Base-by-base conservation (phyloP, 1,284 basidiomycete species). In the Porogramme epimiltina region DNA sequence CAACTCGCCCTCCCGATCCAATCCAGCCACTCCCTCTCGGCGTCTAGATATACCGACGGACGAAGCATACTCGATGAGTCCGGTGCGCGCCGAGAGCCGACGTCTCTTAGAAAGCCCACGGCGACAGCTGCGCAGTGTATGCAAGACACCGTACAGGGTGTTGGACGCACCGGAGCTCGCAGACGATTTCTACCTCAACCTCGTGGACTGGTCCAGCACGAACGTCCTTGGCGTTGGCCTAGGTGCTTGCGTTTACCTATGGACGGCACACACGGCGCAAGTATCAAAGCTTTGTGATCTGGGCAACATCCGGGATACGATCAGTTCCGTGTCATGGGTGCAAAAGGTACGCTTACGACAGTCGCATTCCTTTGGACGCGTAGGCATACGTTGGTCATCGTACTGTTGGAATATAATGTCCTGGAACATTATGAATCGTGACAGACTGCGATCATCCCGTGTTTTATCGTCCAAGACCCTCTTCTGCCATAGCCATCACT, bases 131-230 rank as follows among this genome's bases (percentile, higher is more conserved):
- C 82, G 96, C 28, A 87, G 81, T 54, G 87, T 98, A 1, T 92
- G 90, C 73, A 95, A 96, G 68, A 97, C 96, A 0, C 97, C 97
- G 0, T 99, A 96, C 76, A 89, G 98, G 59, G 96, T 99, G 0
- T 82, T 99, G 20, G 96, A 99, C 67, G 97, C 97, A 1, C 97
- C 96, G 0, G 95, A 98, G 57, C 84, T 99, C 5, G 91, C 91
- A 58, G 96, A 99, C 69, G 97, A 99, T 68, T 99, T 98, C 71
- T 99, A 99, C 66, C 87, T 99, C 57, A 99, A 99, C 65, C 80
- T 99, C 16, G 95, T 99, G 16, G 96, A 98, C 59, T 99, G 97
- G 96, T 94, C 91, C 1, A 89, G 87, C 47, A 95, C 92, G 8
- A 98, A 99, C 66, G 85, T 98, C 0, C 83, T 99, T 0, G 95